Percentiles rank a stretch among this genome's conserved stretches.
Evolutionary conservation across 2,329 filamentous ascomycete species (phyloP).

Genomic region (Chrysosporium queenslandicum): DNA sequence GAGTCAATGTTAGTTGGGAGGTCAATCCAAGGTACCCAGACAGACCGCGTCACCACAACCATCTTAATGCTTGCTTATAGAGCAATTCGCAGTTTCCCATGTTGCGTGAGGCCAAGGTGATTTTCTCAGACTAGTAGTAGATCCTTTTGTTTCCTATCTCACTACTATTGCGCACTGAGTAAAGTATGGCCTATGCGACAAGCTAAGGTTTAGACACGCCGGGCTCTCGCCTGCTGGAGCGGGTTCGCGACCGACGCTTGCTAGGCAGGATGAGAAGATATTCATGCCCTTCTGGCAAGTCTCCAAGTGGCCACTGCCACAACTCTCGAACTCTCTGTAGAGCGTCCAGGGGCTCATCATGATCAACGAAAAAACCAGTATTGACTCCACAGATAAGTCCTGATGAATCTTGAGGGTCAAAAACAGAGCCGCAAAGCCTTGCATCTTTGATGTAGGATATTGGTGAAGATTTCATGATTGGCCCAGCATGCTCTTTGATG

Average conservation of each 20-base stretch:
- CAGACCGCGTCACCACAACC: no score
- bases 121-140: no score
- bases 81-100: no score
- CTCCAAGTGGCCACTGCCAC: slow-evolving; percentile 27
- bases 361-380: slow-evolving; percentile 33
- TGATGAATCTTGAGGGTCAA: slow-evolving; percentile 23
- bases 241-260: slow-evolving; percentile 15
- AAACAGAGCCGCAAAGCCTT: slow-evolving; percentile 31
- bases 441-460: slow-evolving; percentile 33
- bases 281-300: slow-evolving; percentile 27
- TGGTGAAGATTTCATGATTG: slow-evolving; percentile 30
- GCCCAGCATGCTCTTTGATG: slow-evolving; percentile 23
- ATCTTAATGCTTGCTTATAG: no score
- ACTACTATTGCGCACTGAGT: no score
- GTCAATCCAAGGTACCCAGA: no score
- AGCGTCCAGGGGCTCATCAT: slow-evolving; percentile 28
- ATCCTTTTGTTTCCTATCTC: no score
- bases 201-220: no score
- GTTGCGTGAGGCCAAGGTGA: no score
- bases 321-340: slow-evolving; percentile 22
- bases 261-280: slow-evolving; percentile 22
- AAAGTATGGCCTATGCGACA: no score
- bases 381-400: slow-evolving; percentile 29
- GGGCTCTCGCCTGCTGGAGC: no score
- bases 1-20: no score